Evolutionary conservation across 1,139 yeast genomes (phyloP).

Genomic region (Yamadazyma membranifaciens): DNA sequence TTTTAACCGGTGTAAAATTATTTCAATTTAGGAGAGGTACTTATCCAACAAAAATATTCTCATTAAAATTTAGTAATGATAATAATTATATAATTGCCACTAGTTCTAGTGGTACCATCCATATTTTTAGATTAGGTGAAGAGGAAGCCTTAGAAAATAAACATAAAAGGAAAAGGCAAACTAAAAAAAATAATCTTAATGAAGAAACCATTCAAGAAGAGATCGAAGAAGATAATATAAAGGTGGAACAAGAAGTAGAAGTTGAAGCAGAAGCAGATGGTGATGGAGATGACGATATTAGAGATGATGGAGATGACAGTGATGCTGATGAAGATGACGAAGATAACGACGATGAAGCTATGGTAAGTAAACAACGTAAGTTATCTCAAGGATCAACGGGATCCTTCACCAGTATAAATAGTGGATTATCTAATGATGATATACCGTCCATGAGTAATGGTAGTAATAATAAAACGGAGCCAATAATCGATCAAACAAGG

Average conservation of each 20-base stretch:
- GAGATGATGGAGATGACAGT: slow-evolving; percentile 26
- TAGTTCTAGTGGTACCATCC: slow-evolving; percentile 91
- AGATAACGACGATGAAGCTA: slow-evolving; percentile 10
- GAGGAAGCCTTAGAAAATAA: slow-evolving; percentile 51
- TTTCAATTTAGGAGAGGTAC: slow-evolving; percentile 94
- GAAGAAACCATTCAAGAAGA: slow-evolving; percentile 33
- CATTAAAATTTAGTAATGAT: slow-evolving; percentile 75
- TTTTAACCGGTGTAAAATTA: slow-evolving; percentile 75
- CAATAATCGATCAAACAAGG: slow-evolving; percentile 67
- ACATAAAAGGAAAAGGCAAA: slow-evolving; percentile 30
- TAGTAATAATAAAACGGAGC: slow-evolving; percentile 41
- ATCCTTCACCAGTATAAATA: slow-evolving; percentile 36
- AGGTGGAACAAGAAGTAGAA: slow-evolving; percentile 22
- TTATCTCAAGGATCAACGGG: slow-evolving; percentile 42
- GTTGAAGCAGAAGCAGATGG: slow-evolving; percentile 15
- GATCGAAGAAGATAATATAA: slow-evolving; percentile 15
- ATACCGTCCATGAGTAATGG: slow-evolving; percentile 16
- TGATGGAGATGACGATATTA: slow-evolving; percentile 16
- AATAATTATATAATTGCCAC: slow-evolving; percentile 78
- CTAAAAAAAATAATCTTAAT: slow-evolving; percentile 20
- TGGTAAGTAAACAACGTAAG: slow-evolving; percentile 33
- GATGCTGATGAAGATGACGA: slow-evolving; percentile 11
- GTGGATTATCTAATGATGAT: slow-evolving; percentile 33
- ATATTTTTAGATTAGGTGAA: slow-evolving; percentile 73
- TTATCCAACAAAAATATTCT: slow-evolving; percentile 85